These are phyloP conservation scores for Aristolochia californica DNA, from an alignment of 164 flowering plant species.

Conservation along the genomic window DNA sequence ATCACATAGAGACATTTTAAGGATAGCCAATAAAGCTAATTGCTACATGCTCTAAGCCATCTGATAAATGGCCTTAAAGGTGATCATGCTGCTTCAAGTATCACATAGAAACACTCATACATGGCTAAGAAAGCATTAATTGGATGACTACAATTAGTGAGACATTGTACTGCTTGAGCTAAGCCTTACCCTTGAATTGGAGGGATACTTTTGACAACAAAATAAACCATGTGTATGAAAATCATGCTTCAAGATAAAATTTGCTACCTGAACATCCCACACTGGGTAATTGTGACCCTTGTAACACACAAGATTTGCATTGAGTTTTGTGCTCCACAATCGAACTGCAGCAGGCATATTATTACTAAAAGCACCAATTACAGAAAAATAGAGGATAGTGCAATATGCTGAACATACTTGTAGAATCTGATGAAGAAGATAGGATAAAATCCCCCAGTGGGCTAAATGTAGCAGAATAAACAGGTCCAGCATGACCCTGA, in stretches of 20 bases:
- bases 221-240: no score
- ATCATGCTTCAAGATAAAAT: not conserved
- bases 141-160: no score
- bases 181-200: no score
- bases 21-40: no score
- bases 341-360: constrained; percentile 52
- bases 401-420: constrained; percentile 39
- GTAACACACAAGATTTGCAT: constrained; percentile 97
- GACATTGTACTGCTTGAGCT: no score
- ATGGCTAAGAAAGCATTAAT: no score
- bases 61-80: no score
- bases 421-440: constrained; percentile 90
- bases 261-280: constrained; percentile 95
- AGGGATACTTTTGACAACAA: no score
- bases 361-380: not conserved
- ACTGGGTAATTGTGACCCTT: constrained; percentile 99
- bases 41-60: no score
- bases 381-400: not conserved
- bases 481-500: constrained; percentile 95
- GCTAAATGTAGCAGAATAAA: constrained; percentile 81
- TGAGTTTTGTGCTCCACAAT: constrained; percentile 88
- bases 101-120: no score
- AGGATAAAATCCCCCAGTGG: constrained; percentile 88
- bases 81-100: no score
- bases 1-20: no score